phyloP scores from a whole-genome alignment of 2,329 filamentous ascomycete species.

The Aschersonia sp. region DNA sequence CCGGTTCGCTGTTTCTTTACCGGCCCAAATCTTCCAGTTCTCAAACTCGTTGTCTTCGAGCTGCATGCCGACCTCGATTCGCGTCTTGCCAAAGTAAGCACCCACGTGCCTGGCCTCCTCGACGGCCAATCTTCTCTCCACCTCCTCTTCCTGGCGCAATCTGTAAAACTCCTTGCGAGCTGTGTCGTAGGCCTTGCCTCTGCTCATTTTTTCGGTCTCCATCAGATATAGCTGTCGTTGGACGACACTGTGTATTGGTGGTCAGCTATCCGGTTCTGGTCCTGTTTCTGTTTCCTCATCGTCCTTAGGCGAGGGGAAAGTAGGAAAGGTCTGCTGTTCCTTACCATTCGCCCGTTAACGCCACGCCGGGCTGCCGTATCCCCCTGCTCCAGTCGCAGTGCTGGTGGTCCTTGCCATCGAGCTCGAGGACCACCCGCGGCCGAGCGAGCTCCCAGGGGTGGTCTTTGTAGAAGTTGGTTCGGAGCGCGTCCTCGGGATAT shows the following conservation, averaged over 20 bases:
- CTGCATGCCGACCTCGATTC: conserved; percentile 62
- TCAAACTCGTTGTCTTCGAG: conserved; percentile 72
- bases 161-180: conserved; percentile 85
- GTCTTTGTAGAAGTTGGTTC: conserved; percentile 74
- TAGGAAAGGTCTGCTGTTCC: neutral
- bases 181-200: conserved; percentile 64
- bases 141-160: conserved; percentile 66
- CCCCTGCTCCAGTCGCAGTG: conserved; percentile 65
- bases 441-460: conserved; percentile 95
- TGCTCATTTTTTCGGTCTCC: conserved; percentile 44
- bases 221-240: conserved; percentile 85
- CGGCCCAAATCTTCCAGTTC: conserved; percentile 72
- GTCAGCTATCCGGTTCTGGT: neutral
- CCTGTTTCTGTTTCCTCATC: neutral
- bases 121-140: conserved; percentile 65
- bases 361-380: conserved; percentile 59
- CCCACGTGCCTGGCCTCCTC: conserved; percentile 81
- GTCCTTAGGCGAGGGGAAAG: neutral
- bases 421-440: conserved; percentile 71
- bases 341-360: conserved; percentile 72
- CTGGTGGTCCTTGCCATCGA: conserved; percentile 68
- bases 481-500: conserved; percentile 74
- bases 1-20: conserved; percentile 26
- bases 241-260: conserved; percentile 51
- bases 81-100: conserved; percentile 72